phyloP scores from a whole-genome alignment of 75 land plant species.

The Cunninghamia lanceolata region DNA sequence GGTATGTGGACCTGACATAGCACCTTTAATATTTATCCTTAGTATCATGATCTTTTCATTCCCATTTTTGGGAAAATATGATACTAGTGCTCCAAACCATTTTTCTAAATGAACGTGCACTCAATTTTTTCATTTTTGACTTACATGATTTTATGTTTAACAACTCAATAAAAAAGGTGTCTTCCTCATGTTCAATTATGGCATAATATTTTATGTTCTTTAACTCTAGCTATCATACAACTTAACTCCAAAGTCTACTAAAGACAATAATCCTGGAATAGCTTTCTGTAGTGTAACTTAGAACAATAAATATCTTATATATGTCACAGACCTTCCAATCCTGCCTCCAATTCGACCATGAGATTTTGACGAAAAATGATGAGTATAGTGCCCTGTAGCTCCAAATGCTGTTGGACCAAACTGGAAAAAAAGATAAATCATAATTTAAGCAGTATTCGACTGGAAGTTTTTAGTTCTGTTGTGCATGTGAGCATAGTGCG shows the following conservation, averaged over 20 bases:
- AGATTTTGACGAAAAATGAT: slow-evolving; percentile 73
- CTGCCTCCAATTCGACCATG: slow-evolving; percentile 79
- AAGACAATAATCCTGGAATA: background rate
- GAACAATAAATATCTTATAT: slow-evolving; percentile 9
- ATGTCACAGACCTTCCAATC: slow-evolving; percentile 70
- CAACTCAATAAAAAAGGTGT: background rate
- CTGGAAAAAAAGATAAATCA: slow-evolving; percentile 31
- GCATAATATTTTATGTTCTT: background rate
- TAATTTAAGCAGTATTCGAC: background rate
- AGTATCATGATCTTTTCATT: background rate
- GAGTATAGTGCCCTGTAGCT: slow-evolving; percentile 68
- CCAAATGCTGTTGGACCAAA: slow-evolving; percentile 72
- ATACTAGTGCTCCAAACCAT: background rate
- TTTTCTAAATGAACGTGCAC: background rate
- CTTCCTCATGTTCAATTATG: background rate
- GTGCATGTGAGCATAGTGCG: background rate
- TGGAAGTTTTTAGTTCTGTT: background rate
- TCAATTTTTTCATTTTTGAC: background rate
- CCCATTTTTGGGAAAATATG: background rate
- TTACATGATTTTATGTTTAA: background rate
- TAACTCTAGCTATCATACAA: background rate
- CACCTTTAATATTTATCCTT: background rate
- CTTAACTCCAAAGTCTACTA: background rate
- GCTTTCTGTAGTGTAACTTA: background rate
- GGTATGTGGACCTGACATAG: background rate